Base-by-base conservation (phyloP, 108 stramenopile genomes). In the Nitzschia sp. region DNA sequence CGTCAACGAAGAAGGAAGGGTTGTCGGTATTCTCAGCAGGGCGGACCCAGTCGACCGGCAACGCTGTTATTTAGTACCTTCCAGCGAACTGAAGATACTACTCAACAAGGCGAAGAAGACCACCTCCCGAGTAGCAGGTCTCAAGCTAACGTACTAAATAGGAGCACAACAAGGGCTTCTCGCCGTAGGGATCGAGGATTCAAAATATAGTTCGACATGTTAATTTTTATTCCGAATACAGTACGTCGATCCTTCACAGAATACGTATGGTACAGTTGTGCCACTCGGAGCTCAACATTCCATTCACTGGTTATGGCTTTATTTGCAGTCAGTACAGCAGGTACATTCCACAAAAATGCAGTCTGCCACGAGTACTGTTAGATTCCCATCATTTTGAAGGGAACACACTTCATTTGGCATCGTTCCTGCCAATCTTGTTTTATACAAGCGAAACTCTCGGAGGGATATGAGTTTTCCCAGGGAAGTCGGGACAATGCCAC, bases 1-100 rank as follows among this genome's bases (percentile, higher is more conserved):
- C 63, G 83, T 92, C 2, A 89, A 89, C 61, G 80, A 86, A 21
- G 82, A 87, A 54, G 91, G 91, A 28, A 76, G 68, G 74, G 91
- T 92, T 2, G 71, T 92, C 36, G 91, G 91, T 17, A 92, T 92
- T 52, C 69, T 89, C 6, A 84, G 82, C 30, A 63, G 88, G 27
- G 83, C 78, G 2, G 91, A 92, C 71, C 86, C 91, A 23, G 82
- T 73, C 1, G 91, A 92, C 68, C 65, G 45, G 19, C 87, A 87
- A 58, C 66, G 87, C 45, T 92, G 91, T 52, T 92, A 92, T 57
- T 63, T 92, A 1, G 91, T 88, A 1, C 91, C 91, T 21, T 36
- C 85, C 2, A 78, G 62, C 26, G 85, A 86, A 62, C 71, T 84
- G 32, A 86, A 77, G 52, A 50, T 41, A 1, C 60, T 91, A 25